Evolutionary conservation across 345 rosid genomes (phyloP).

Genomic region (Ceriops decandra): DNA sequence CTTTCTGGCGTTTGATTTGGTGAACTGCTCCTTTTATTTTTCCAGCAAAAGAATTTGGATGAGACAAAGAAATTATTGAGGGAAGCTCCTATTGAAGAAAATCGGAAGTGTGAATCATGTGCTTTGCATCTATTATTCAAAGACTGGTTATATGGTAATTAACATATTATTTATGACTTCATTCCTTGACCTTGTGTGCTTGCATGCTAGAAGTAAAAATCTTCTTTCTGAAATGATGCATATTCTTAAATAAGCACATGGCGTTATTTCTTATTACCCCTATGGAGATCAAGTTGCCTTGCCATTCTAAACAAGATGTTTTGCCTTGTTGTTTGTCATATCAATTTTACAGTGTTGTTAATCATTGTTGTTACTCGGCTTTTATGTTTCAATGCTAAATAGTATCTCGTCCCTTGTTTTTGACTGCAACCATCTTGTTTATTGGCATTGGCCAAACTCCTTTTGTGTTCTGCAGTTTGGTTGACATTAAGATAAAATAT

Average conservation of each 20-base stretch:
- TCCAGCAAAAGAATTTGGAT: constrained; percentile 70
- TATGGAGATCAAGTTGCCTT: no score
- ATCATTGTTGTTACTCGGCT: no score
- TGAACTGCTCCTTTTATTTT: neutral
- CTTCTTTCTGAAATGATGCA: neutral
- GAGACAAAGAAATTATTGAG: constrained; percentile 72
- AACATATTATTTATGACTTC: neutral
- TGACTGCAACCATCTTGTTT: no score
- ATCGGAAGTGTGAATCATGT: constrained; percentile 71
- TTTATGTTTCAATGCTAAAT: no score
- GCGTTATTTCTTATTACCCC: neutral
- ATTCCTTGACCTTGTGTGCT: neutral
- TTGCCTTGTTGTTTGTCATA: no score
- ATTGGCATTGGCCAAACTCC: no score
- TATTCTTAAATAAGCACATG: neutral
- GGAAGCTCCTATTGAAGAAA: constrained; percentile 85
- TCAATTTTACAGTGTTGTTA: no score
- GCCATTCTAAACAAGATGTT: no score
- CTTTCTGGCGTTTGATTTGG: neutral
- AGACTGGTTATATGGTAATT: constrained; percentile 94
- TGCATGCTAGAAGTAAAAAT: neutral
- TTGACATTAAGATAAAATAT: no score
- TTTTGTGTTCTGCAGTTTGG: no score
- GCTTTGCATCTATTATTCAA: constrained; percentile 92
- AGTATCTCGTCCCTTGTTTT: no score